Base-by-base conservation (phyloP, 129 eudicot species). In the Smallanthus sonchifolius region DNA sequence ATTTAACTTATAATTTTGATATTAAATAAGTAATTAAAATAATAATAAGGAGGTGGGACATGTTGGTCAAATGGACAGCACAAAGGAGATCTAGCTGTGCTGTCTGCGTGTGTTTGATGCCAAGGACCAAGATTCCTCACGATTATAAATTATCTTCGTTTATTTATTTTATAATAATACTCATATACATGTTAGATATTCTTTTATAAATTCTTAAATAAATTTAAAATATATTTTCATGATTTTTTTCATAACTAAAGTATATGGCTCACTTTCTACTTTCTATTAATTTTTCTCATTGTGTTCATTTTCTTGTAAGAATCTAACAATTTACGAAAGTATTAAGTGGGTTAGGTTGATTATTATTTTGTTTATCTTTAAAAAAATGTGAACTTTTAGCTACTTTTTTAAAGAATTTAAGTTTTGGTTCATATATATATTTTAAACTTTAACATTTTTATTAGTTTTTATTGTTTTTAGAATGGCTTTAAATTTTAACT, bases 61-160 rank as follows among this genome's bases (percentile, higher is more conserved):
- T 54, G 36, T 35, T 68, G 84, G 83, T 83, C 84, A 83, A 85
- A 77, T 69, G 87, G 84, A 88, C 89, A 84, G 83, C 83, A 83
- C 79, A 75, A 73, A 49, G 68, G 66, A 87, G 90, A 92, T 86
- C 90, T 87, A 83, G 82, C 83, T 76, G 87, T 84, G 85, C 76
- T 91, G 94, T 87, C 91, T 83, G 54, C 60, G 68, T 79, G 83
- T 64, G 76, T 55, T 76, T 45, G 82, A 76, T 68, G 79, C 64
- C 73, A 35, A 75, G 77, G 65, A 77, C 67, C 78, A 80, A 86
- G 87, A 84, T 83, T 85, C 87, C 44, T 69, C 45, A 73, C 65
- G 7, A 30, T 32, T 32, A 59, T 30, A 59, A 28, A 11, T 28
- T 11, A 60, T 28, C 39, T 60, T 32, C 39, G 3, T 32, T 30